Percentiles rank a stretch among this genome's conserved stretches.
Conservation (phyloP, 2,329 filamentous ascomycete genomes). For the Pyricularia pennisetigena region DNA sequence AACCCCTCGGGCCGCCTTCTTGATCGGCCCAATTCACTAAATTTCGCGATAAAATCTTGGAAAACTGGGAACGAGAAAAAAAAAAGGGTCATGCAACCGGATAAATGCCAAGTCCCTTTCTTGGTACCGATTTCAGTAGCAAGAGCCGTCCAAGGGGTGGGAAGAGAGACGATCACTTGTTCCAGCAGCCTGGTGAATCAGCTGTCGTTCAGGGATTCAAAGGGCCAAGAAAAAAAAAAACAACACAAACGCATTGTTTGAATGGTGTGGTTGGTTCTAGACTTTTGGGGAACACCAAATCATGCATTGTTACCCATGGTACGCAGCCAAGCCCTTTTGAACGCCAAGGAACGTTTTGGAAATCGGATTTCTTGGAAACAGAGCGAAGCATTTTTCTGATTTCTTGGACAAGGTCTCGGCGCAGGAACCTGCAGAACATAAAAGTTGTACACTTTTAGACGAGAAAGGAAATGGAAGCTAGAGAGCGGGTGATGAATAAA, state of each 20-base stretch:
- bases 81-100: background rate
- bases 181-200: background rate
- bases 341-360: background rate
- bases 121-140: background rate
- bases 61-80: background rate
- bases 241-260: too few relatives aligned
- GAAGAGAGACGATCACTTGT: background rate
- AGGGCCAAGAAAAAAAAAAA: background rate
- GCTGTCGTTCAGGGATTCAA: background rate
- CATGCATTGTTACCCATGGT: too few relatives aligned
- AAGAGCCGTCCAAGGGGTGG: background rate
- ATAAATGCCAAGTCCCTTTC: background rate
- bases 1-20: background rate
- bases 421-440: background rate
- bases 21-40: background rate
- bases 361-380: background rate
- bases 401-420: background rate
- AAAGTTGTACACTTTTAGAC: background rate
- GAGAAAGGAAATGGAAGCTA: background rate
- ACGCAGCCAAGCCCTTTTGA: background rate
- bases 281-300: background rate
- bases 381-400: background rate
- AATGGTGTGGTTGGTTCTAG: too few relatives aligned
- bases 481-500: too few relatives aligned
- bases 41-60: background rate